Evolutionary conservation across 2,329 filamentous ascomycete species (phyloP), one percentile per base, ranked within the genome.

Genomic region (Periconia macrospinosa): DNA sequence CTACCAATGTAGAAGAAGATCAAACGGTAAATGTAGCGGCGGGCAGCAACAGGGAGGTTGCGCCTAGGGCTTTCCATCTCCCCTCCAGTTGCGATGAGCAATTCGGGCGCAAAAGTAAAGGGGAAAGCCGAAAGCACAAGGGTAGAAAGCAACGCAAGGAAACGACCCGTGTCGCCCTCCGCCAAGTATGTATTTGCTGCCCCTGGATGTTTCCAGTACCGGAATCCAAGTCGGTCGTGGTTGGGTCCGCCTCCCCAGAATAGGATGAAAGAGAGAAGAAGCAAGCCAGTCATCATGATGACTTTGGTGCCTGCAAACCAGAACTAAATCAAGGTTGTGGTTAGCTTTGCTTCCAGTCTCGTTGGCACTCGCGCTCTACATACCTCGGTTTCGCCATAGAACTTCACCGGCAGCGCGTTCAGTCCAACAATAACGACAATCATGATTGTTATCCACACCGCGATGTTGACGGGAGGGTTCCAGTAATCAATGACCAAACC

Each of bases 1-100:
- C 77, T 78, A 6, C 81, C 70, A 49, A 86, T 75, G 65, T 86
- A 86, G 75, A 87, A 86, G 68, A 86, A 77, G 14, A 86, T 72
- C n/a, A 87, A 75, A 13, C 85, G 84, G 66, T 80, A 85, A 69
- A 86, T 84, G 67, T 83, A 85, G 9, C 81, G 78, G n/a, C 81
- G 78, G 0, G 81, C 82, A 1, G 84, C 85, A 17, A 76, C 81
- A 15, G 84, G 84, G 7, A 88, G 75, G 57, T 85, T 86, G 41
- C 79, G 76, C n/a, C 83, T 77, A 1, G 81, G 84, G 11, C 73
- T 79, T 57, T 81, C 74, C 77, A 84, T 85, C 61, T 86, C 85
- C 11, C 83, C 83, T 18, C 78, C 82, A 3, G 80, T 79, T 27
- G 83, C 81, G 37, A 84, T 62, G 35, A 71, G 67, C 40, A 71